Base-by-base conservation (phyloP, 78 protist genomes). In the Polysphondylium violaceum region DNA sequence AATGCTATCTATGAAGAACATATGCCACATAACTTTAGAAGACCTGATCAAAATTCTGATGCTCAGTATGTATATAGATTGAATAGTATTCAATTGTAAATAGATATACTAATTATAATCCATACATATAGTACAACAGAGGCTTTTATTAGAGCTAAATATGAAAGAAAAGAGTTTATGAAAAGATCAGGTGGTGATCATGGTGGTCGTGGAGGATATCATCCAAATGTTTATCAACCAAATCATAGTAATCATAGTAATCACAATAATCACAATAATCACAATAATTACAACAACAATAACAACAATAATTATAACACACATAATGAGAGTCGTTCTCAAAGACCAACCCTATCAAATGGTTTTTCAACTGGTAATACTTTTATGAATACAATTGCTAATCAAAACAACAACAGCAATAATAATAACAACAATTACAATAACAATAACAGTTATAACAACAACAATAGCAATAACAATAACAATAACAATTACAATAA, bases 91-190 rank as follows among this genome's bases (percentile, higher is more conserved):
- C 27, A 6, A 19, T 68, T 40, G 16, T 40, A 23, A 23, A 23
- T 68, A 11, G n/a, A 23, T 40, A 19, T 65, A 2, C 11, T 21
- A 29, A 2, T 23, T 27, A 38, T 2, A 59, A 58, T 40, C 25
- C 23, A 17, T 38, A 2, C 17, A 1, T 7, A 25, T 43, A 88
- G 94, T 35, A 33, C 94, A 36, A 31, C 76, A 21, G 94, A 88
- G 40, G 65, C 63, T 23, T 88, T 47, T 21, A 88, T 88, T 76
- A 38, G 94, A 41, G 75, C 60, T 51, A 88, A 88, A 61, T 88
- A 88, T 73, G 94, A 88, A 27, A 88, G 94, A 76, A 88, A 75
- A 38, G 78, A 68, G 38, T 88, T 75, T 60, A 55, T 73, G 27
- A 64, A 41, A 67, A 58, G 50, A 43, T 19, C 35, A 51, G 25